Evolutionary conservation across 2,329 filamentous ascomycete genomes (phyloP), one percentile per base, ranked within the genome.

Genomic region (Laburnicola sp.): DNA sequence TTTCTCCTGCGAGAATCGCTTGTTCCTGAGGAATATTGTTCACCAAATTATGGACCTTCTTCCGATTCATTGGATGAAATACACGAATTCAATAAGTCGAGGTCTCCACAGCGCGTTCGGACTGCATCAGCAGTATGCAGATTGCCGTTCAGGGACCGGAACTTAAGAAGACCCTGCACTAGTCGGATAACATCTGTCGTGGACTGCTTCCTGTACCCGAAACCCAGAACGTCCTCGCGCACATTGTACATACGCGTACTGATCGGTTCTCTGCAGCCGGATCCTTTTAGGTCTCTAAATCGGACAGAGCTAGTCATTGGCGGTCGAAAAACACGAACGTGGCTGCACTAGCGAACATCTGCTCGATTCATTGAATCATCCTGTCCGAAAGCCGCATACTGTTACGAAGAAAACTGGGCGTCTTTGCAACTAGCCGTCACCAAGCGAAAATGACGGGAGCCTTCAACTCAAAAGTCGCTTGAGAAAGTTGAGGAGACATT

Each of bases 81-180:
- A 47, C 4, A 44, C 35, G 27, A 51, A 38, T 35, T 48, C 38
- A 36, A 51, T 41, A 22, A 44, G 47, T 54, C 38, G 27, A 38
- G 23, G 34, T 27, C 4, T 37, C 50, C 45, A 27, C 54, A 41
- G 49, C 49, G 50, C 53, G 52, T 43, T 31, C 41, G 48, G 32
- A 54, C 31, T 57, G 60, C 61, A 61, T 65, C 63, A 65, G 63
- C 57, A 61, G 42, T 52, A 51, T 49, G 47, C 53, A 50, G 34
- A 35, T 37, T 59, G 41, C 54, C 50, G 48, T 54, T 51, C 57
- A 54, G 48, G 51, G 51, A 45, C 40, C 53, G 47, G 57, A 57
- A 57, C 48, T 50, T 52, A 43, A 48, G 42, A 39, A 51, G 48
- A 38, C 48, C 39, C 47, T 62, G 59, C 51, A 61, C 40, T 47